Evolutionary conservation across 2,329 filamentous ascomycete species (phyloP), one percentile per base, ranked within the genome.

Genomic region (Stemphylium beticola): DNA sequence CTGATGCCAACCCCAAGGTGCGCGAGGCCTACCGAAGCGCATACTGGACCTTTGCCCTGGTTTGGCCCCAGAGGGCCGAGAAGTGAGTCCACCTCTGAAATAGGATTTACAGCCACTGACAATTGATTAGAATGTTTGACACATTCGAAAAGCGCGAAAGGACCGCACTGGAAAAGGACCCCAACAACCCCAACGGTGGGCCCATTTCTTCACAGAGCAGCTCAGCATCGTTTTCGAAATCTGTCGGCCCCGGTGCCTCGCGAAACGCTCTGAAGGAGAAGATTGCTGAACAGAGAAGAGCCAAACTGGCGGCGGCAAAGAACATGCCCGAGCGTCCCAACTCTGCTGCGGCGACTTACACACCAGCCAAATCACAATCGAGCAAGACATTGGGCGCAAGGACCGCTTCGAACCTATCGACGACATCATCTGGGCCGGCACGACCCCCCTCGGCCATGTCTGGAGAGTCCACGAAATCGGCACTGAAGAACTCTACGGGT

Each of bases 1-100:
- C 82, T 18, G 95, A 99, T 78, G 83, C 93, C 11, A 96, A 98
- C 68, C 92, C 93, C 7, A 90, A 88, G 26, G 93, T 98, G 40
- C 86, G 95, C 66, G 92, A 96, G 75, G 88, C 86, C 60, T 93
- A 90, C 82, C 86, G 95, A 65, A 84, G 86, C 33, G 91, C 92
- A 0, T 99, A 91, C 74, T 99, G 95, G 95, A 81, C 81, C 0
- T 97, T 93, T 73, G 85, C 87, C 55, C 80, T 80, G 31, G 82
- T 91, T 15, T 98, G 92, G 91, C 88, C 90, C 2, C 82, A 87
- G 17, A 87, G 84, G 69, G 92, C 92, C 34, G 88, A 93, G 68
- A 79, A 79, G 4, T 29, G 26, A 29, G 26, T 29, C 11, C 7
- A 29, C 10, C 8, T 11, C 7, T 29, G 9, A 29, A 29, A 29